phyloP scores from a whole-genome alignment of 371 early-diverging fungal genomes.

The Apophysomyces sp. region DNA sequence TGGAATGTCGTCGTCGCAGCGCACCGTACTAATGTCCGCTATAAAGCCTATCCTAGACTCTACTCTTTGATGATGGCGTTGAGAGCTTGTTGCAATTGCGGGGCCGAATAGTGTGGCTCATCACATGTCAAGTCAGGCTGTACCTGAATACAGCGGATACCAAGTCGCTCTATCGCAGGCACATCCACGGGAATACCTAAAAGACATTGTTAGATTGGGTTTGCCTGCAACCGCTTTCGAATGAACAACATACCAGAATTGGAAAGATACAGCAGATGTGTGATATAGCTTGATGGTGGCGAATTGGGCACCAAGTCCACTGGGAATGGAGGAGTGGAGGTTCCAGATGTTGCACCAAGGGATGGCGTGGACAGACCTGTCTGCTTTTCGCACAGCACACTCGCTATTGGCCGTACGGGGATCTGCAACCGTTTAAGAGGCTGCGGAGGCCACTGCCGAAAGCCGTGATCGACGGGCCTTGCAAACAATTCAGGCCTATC shows the following conservation, averaged over 20 bases:
- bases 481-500: constrained; percentile 11
- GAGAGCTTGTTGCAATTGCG: background rate
- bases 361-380: background rate
- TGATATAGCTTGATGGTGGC: constrained; percentile 63
- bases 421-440: constrained; percentile 6
- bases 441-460: constrained; percentile 33
- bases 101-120: background rate
- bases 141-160: constrained; percentile 57
- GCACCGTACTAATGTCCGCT: background rate
- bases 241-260: constrained; percentile 41
- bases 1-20: too few relatives aligned
- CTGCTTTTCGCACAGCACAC: background rate
- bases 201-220: too few relatives aligned
- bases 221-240: constrained; percentile 7
- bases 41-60: background rate
- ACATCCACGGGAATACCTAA: constrained; percentile 54
- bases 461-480: constrained; percentile 31
- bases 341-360: constrained; percentile 18
- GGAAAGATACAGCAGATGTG: constrained; percentile 66
- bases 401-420: background rate
- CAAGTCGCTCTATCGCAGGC: constrained; percentile 52
- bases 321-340: constrained; percentile 38
- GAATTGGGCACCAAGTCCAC: constrained; percentile 37
- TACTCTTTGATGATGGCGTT: background rate
- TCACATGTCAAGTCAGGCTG: constrained; percentile 14